Percentiles rank a stretch among this genome's conserved stretches.
Conservation (phyloP, 2,329 filamentous ascomycete species). For the Claviceps paspali region DNA sequence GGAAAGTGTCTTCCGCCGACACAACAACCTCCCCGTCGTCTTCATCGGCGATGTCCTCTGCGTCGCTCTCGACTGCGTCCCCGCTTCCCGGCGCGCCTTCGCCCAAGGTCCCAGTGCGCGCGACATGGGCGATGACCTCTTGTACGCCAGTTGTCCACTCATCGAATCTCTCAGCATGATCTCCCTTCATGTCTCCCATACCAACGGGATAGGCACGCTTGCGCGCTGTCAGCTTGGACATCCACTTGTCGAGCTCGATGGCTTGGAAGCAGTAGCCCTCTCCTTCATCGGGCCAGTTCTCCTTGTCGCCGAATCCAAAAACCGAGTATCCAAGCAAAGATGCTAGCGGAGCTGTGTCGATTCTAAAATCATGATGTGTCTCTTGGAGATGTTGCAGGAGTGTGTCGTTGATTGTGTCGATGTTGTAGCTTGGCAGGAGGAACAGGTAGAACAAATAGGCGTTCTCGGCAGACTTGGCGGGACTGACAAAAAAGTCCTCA, state of each 20-base stretch:
- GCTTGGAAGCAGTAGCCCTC: slow-evolving; percentile 92
- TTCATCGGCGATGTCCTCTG: slow-evolving; percentile 49
- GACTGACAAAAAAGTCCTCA: slow-evolving; percentile 78
- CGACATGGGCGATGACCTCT: slow-evolving; percentile 53
- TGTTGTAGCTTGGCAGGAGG: slow-evolving; percentile 83
- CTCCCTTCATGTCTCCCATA: slow-evolving; percentile 70
- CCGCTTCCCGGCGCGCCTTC: slow-evolving; percentile 65
- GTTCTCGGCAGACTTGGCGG: slow-evolving; percentile 44
- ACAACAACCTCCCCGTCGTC: slow-evolving; percentile 36
- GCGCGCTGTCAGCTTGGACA: slow-evolving; percentile 80
- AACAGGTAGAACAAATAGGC: slow-evolving; percentile 67
- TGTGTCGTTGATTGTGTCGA: slow-evolving; percentile 78
- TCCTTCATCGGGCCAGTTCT: slow-evolving; percentile 81
- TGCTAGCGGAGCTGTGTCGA: slow-evolving; percentile 74
- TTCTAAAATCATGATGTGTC: slow-evolving; percentile 91
- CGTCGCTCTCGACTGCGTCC: slow-evolving; percentile 70
- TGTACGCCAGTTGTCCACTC: slow-evolving; percentile 69
- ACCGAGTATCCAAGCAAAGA: slow-evolving; percentile 73
- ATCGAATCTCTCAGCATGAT: slow-evolving; percentile 47
- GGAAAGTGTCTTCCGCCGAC: slow-evolving; percentile 28
- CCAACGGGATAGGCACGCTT: slow-evolving; percentile 83
- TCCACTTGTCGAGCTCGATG: slow-evolving; percentile 82
- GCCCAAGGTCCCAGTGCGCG: slow-evolving; percentile 39
- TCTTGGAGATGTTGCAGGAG: slow-evolving; percentile 80
- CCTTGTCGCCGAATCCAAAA: slow-evolving; percentile 82